Percentiles rank a stretch among this genome's conserved stretches.
phyloP scores from a whole-genome alignment of 768 basidiomycete genomes.

The Rhizopogon roseolus region DNA sequence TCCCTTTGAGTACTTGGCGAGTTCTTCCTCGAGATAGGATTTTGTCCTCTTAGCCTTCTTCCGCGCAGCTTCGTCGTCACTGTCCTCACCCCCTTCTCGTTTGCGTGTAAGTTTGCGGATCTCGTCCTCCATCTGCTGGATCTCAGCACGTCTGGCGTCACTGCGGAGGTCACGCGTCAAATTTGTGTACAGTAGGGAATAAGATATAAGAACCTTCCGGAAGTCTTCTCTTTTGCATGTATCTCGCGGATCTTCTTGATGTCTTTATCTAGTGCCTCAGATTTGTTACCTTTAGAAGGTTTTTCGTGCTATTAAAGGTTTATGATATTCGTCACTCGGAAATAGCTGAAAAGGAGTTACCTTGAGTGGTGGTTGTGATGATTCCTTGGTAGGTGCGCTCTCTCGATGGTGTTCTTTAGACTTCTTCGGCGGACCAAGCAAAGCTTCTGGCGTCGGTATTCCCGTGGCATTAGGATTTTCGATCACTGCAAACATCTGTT shows the following conservation, averaged over 20 bases:
- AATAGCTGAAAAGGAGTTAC: constrained; percentile 5
- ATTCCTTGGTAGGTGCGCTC: not conserved
- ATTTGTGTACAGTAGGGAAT: not conserved
- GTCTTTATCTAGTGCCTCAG: constrained; percentile 36
- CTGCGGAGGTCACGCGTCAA: constrained; percentile 29
- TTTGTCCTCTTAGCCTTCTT: constrained; percentile 53
- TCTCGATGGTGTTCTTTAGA: constrained; percentile 2
- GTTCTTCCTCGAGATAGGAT: constrained; percentile 76
- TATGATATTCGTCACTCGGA: not conserved
- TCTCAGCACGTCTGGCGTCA: constrained; percentile 64
- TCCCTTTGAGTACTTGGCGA: constrained; percentile 73
- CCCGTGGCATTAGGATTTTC: constrained; percentile 7
- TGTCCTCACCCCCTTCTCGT: constrained; percentile 50
- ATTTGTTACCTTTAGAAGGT: constrained; percentile 31
- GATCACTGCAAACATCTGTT: constrained; percentile 15
- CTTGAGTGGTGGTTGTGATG: constrained; percentile 8
- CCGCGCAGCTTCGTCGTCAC: constrained; percentile 57
- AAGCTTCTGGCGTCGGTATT: constrained; percentile 6
- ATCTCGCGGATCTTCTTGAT: constrained; percentile 70
- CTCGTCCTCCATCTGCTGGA: constrained; percentile 85
- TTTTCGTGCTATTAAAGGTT: constrained; percentile 14
- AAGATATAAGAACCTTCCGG: constrained; percentile 44
- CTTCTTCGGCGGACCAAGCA: constrained; percentile 2
- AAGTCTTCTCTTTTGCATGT: constrained; percentile 67
- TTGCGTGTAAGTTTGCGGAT: constrained; percentile 73